Base-by-base conservation (phyloP, 2,329 filamentous ascomycete genomes). In the Neophaeococcomyces aloes region DNA sequence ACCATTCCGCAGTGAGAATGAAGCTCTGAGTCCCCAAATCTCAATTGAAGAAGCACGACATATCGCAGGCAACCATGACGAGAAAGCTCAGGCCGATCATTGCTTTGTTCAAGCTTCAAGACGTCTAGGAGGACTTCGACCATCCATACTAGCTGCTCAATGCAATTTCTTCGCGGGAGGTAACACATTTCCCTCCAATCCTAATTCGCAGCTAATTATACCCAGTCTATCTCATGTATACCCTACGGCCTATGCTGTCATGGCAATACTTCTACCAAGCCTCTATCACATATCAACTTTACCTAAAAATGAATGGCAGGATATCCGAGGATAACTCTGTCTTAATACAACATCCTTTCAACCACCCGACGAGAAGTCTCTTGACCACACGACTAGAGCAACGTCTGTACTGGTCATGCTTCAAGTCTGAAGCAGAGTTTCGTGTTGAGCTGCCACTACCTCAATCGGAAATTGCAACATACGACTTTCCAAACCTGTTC, bases 361-460 rank as follows among this genome's bases (percentile, higher is more conserved):
- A 42, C 34, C 29, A 17, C 41, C 39, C 32, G 43, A 44, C 34
- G 40, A 32, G 19, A 34, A 42, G 21, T 33, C 39, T 21, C 47
- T 38, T 52, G 50, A 38, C 46, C 36, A 38, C 57, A 8, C 56
- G 58, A 3, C 50, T 66, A 2, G 64, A 66, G 48, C 63, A 68
- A 44, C 56, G 63, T 29, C 49, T 68, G 1, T 67, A 66, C 51
- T 68, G 65, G 65, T 64, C 61, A 6, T 66, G 63, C 40, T 66
- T 66, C 54, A 68, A 68, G 50, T 64, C 64, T 1, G 65, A 67
- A 49, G 61, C 60, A 45, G 63, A 67, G 46, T 58, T 66, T 4
- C 59, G 63, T 4, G 59, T 62, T n/a, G 64, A 65, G 44, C 55
- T 67, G 8, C 56, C 60, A 2, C 51, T 66, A 1, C 62, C 62